Evolutionary conservation across 129 eudicot genomes (phyloP).

Genomic region (Ambrosia trifida): DNA sequence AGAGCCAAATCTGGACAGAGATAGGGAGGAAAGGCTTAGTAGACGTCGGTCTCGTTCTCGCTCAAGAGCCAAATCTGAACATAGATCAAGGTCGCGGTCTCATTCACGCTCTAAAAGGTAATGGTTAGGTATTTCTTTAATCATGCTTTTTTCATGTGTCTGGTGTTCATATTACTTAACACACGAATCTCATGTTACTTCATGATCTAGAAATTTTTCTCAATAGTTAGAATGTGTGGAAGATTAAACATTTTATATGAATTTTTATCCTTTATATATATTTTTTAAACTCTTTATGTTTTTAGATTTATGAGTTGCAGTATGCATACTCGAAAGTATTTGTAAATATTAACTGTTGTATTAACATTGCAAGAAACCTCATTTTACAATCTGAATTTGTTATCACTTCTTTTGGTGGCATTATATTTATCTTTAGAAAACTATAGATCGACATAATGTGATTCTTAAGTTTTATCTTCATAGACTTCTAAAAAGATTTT

Average conservation of each 20-base stretch:
- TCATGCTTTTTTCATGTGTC: not conserved
- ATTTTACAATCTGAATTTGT: too few relatives aligned
- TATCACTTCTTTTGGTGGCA: too few relatives aligned
- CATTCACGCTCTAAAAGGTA: constrained; percentile 96
- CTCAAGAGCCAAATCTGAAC: constrained; percentile 78
- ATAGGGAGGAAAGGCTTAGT: too few relatives aligned
- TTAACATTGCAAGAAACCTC: not conserved
- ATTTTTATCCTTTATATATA: too few relatives aligned
- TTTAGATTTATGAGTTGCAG: not conserved
- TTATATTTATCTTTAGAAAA: too few relatives aligned
- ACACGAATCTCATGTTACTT: not conserved
- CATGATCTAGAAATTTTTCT: not conserved
- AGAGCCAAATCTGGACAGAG: too few relatives aligned
- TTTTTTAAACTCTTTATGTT: too few relatives aligned
- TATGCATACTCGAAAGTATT: not conserved
- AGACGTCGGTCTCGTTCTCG: constrained; percentile 52
- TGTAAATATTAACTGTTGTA: not conserved
- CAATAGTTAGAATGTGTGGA: not conserved
- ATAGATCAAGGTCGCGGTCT: constrained; percentile 73
- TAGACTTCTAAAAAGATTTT: too few relatives aligned
- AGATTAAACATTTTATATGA: not conserved
- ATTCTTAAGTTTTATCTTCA: too few relatives aligned
- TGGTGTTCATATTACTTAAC: not conserved
- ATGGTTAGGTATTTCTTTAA: not conserved
- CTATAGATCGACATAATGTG: too few relatives aligned